Percentiles rank a stretch among this genome's conserved stretches.
phyloP scores from a whole-genome alignment of 306 rosid genomes.

The Rosa chinensis region DNA sequence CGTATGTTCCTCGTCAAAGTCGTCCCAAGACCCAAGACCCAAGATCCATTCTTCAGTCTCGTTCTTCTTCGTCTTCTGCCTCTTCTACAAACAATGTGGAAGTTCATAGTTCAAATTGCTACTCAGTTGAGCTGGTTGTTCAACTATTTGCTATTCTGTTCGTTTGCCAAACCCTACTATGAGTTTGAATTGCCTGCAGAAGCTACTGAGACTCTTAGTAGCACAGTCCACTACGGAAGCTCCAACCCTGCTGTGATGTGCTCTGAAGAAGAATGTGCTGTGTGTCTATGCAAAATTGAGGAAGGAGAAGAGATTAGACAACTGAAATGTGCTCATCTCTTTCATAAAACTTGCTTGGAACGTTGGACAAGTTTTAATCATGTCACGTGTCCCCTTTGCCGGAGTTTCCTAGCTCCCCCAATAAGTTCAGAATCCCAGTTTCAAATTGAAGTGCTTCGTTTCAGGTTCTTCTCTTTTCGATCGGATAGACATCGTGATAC shows the following conservation, averaged over 20 bases:
- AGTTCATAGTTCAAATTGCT: conserved; percentile 7
- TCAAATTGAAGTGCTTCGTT: conserved; percentile 29
- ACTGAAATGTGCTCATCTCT: conserved; percentile 41
- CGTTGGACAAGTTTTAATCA: conserved; percentile 31
- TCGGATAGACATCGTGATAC: not conserved
- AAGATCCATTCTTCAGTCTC: not conserved
- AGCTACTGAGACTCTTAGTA: not conserved
- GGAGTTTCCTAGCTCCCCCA: conserved; percentile 26
- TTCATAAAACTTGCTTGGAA: conserved; percentile 44
- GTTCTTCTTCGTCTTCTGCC: not conserved
- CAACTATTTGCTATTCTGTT: conserved; percentile 27
- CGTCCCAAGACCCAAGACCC: not conserved
- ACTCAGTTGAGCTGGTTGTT: conserved; percentile 36
- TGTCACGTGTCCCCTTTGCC: conserved; percentile 51
- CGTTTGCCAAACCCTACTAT: conserved; percentile 25
- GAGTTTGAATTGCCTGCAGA: not conserved
- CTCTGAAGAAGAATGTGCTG: conserved; percentile 33
- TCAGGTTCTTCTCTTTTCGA: conserved; percentile 23
- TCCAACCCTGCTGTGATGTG: not conserved
- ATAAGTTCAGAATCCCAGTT: not conserved
- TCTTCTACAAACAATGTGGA: conserved; percentile 11
- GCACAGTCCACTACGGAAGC: not conserved
- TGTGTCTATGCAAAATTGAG: conserved; percentile 37
- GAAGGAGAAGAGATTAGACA: conserved; percentile 50
- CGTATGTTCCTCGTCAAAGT: not conserved